Evolutionary conservation across 371 early-diverging fungal species (phyloP).

Genomic region (Haplosporangium sp.): DNA sequence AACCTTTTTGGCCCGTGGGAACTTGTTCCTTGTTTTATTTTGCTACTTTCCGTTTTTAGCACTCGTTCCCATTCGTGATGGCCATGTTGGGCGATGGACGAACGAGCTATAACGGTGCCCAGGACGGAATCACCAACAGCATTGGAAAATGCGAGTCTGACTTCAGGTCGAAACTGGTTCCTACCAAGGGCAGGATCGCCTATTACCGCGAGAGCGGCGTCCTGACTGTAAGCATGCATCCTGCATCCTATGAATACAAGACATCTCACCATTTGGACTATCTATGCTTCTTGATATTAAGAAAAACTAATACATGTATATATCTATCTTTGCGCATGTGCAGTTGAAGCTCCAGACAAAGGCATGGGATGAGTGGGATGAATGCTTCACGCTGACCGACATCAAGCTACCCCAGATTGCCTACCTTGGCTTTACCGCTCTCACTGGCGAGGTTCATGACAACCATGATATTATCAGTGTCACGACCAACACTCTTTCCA

Average conservation of each 20-base stretch:
- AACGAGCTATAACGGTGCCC: conserved; percentile 80
- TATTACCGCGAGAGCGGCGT: conserved; percentile 76
- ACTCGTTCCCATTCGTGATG: conserved; percentile 88
- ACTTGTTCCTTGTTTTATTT: neutral
- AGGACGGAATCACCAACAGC: conserved; percentile 81
- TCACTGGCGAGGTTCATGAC: conserved; percentile 93
- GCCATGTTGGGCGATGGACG: conserved; percentile 95
- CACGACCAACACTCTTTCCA: conserved; percentile 61
- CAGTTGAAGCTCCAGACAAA: conserved; percentile 72
- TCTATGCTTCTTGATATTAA: no score
- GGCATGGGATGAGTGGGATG: conserved; percentile 79
- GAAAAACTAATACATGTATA: no score
- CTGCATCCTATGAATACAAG: no score
- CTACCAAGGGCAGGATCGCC: conserved; percentile 81
- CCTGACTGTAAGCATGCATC: conserved; percentile 73
- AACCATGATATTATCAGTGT: conserved; percentile 86
- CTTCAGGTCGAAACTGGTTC: conserved; percentile 74
- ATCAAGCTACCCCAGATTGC: conserved; percentile 78
- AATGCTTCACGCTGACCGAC: conserved; percentile 84
- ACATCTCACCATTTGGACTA: no score
- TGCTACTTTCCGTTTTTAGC: conserved; percentile 31
- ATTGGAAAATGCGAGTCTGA: conserved; percentile 79
- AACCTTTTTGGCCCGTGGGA: neutral
- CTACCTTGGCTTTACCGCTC: conserved; percentile 92
- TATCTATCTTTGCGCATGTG: no score